Evolutionary conservation across 129 eudicot genomes (phyloP), one percentile per base, ranked within the genome.

Genomic region (Glebionis coronaria): DNA sequence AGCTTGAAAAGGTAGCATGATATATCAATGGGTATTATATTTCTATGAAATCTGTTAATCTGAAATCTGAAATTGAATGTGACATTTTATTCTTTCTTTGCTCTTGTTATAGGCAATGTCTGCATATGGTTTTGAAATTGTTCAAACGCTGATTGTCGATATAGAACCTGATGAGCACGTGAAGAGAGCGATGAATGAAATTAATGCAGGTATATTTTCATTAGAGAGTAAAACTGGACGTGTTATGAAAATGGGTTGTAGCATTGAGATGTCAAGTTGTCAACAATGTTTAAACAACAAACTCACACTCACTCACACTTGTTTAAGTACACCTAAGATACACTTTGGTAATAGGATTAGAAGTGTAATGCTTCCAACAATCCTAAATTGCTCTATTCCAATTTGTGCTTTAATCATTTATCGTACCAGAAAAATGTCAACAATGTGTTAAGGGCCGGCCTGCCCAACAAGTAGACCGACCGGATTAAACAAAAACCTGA

Each of bases 121-220:
- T 67, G 80, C 79, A 13, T 87, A 87, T 54, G 95, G 95, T 5
- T 83, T 25, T 67, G 87, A 81, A 66, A 87, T 87, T 9, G 95
- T 87, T 69, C 87, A 87, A 49, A 83, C 95, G 20, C 78, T 87
- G 62, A 87, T 87, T 20, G 79, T 79, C 44, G 95, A 83, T 53
- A 83, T 87, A 44, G 95, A 83, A 58, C 95, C 90, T 3, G 90
- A 87, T 73, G 79, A 61, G 70, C 79, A 74, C 25, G 95, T 87
- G 47, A 87, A 87, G 77, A 69, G 79, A 65, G 87, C 95, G 28
- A 87, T 83, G 95, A 87, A 87, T 18, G 95, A 87, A 67, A 87
- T 87, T 50, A 87, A 87, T 76, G 95, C 95, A 14, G 90, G 95
- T 87, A 78, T 31, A 67, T 53, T 9, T 20, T 12, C 0, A 8